Base-by-base conservation (phyloP, 495 filamentous ascomycete species). In the Penicillium atrosanguineum region DNA sequence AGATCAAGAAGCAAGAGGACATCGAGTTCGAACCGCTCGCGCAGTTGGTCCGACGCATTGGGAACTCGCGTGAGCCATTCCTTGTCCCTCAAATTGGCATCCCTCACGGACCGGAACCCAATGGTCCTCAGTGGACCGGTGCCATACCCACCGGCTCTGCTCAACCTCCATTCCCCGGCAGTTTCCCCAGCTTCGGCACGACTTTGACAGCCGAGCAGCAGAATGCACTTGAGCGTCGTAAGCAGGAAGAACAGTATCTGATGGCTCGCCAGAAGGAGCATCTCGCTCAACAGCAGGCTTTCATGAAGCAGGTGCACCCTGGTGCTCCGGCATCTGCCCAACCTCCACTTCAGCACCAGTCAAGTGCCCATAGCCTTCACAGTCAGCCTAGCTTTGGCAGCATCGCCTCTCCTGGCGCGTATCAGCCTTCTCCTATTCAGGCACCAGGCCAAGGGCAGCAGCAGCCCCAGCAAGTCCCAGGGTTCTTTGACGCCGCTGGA, bases 191-290 rank as follows among this genome's bases (percentile, higher is more conserved):
- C 61, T 98, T 97, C 64, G 94, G 94, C n/a, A 92, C 95, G 15
- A 97, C 95, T 12, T 75, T 98, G 58, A 97, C 94, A 3, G 94
- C 94, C 0, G 91, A 96, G 60, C 94, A 98, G 72, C 94, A 98
- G 62, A 98, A 98, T 69, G 93, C 94, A 15, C 76, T 98, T 9
- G 94, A 98, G 68, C 81, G 94, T 38, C 81, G 95, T 20, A 98
- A 98, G 77, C 94, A 98, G 66, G 94, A 98, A 64, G 94, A 98
- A 64, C 94, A 98, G 62, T 95, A 96, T 69, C 76, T 95, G 19
- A 91, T 97, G 82, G 94, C 94, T 16, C 84, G 93, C 9, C 93
- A 97, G 67, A 88, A 96, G 53, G 94, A 98, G 65, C 87, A 89
- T 64, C 79, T 95, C n/a, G 86, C 87, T 36, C 92, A 91, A 56